Percentiles rank a stretch among this genome's conserved stretches.
Evolutionary conservation across 2,329 filamentous ascomycete genomes (phyloP).

Genomic region (Remersonia thermophila): DNA sequence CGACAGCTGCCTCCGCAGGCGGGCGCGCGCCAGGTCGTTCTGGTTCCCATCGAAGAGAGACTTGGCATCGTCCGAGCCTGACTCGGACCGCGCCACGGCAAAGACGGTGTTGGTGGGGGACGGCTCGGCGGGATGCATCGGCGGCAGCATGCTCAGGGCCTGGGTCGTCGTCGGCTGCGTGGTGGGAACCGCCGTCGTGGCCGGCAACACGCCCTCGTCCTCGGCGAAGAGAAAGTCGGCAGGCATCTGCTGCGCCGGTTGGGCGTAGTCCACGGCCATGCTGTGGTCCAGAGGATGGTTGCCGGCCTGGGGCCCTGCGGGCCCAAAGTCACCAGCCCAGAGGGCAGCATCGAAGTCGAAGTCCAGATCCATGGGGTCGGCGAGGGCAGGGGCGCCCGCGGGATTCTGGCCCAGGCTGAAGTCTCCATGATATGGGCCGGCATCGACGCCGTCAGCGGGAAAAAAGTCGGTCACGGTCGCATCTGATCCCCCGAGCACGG

Average conservation of each 20-base stretch:
- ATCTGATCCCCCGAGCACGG: not conserved
- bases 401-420: not conserved
- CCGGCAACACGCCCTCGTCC: slow-evolving; percentile 13
- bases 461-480: not conserved
- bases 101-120: slow-evolving; percentile 1
- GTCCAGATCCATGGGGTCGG: slow-evolving; percentile 21
- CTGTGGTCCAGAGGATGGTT: not conserved
- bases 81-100: not conserved
- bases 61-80: not conserved
- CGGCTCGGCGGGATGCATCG: not conserved
- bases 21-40: slow-evolving; percentile 12
- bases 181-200: not conserved
- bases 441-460: not conserved
- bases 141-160: not conserved
- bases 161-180: not conserved
- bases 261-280: slow-evolving; percentile 2
- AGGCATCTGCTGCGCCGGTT: slow-evolving; percentile 3
- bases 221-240: slow-evolving; percentile 14
- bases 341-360: slow-evolving; percentile 17
- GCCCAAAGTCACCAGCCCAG: slow-evolving; percentile 16
- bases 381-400: slow-evolving; percentile 1
- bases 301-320: slow-evolving; percentile 4
- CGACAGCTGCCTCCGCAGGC: slow-evolving; percentile 18
- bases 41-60: slow-evolving; percentile 1
- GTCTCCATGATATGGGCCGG: not conserved